Conservation (phyloP, 768 basidiomycete genomes). For the Tremella fuciformis region DNA sequence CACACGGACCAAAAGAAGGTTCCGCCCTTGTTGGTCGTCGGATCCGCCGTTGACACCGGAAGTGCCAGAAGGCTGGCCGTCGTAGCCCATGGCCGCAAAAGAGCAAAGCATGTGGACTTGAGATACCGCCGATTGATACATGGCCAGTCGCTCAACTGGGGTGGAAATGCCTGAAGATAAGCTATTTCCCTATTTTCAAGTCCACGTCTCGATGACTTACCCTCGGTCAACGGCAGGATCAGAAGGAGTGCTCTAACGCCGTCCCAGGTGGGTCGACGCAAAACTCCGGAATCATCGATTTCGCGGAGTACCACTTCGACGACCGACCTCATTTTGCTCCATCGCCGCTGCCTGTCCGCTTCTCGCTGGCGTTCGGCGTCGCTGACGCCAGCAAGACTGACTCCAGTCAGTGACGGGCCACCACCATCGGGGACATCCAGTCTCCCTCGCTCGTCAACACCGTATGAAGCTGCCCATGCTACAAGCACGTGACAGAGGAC, state of each 20-base stretch:
- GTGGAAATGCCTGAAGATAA: conserved; percentile 54
- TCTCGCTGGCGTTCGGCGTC: conserved; percentile 57
- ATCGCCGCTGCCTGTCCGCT: conserved; percentile 25
- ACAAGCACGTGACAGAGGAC: conserved; percentile 76
- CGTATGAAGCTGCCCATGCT: conserved; percentile 86
- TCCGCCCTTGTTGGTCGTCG: conserved; percentile 52
- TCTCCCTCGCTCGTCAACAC: conserved; percentile 72
- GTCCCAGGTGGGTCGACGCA: conserved; percentile 81
- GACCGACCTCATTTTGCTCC: conserved; percentile 61
- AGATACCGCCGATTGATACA: conserved; percentile 77
- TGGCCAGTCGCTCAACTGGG: conserved; percentile 59
- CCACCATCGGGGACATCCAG: conserved; percentile 54
- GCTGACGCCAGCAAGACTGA: conserved; percentile 20
- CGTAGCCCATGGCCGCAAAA: conserved; percentile 55
- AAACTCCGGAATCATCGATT: conserved; percentile 72
- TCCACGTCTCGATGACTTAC: conserved; percentile 57
- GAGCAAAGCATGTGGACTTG: conserved; percentile 76
- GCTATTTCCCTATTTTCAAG: not conserved
- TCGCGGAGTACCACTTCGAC: conserved; percentile 72
- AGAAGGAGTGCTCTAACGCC: conserved; percentile 76
- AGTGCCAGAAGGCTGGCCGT: conserved; percentile 28
- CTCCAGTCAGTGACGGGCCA: conserved; percentile 15
- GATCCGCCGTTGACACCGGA: conserved; percentile 57
- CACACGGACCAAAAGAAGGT: conserved; percentile 66
- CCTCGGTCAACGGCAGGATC: conserved; percentile 77